Evolutionary conservation across 495 filamentous ascomycete species (phyloP).

Genomic region (Hyaloscypha variabilis): DNA sequence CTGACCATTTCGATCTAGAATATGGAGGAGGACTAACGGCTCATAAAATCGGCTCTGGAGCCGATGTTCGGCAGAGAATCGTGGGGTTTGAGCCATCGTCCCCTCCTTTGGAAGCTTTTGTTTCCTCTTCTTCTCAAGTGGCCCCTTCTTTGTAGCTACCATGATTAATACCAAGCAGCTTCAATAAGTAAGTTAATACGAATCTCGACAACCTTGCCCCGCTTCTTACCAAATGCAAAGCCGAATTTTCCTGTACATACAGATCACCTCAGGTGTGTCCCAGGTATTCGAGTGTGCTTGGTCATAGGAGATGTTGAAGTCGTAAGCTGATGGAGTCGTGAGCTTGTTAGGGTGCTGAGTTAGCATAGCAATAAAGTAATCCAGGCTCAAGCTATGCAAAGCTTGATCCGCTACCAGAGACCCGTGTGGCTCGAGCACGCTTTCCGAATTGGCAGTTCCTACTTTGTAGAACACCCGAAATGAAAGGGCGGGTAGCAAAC

Average conservation of each 20-base stretch:
- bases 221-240: neutral
- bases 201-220: neutral
- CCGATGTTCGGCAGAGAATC: conserved; percentile 18
- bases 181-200: neutral
- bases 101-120: conserved; percentile 2
- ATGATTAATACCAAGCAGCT: neutral
- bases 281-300: too few species aligned
- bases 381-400: too few species aligned
- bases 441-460: too few species aligned
- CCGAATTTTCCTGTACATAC: too few species aligned
- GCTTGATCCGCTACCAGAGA: too few species aligned
- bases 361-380: too few species aligned
- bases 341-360: too few species aligned
- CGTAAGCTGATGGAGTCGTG: too few species aligned
- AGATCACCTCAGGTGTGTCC: too few species aligned
- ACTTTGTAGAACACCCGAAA: too few species aligned
- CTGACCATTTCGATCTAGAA: conserved; percentile 33
- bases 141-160: conserved; percentile 6
- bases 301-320: too few species aligned
- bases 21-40: conserved; percentile 32
- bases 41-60: conserved; percentile 35
- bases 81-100: conserved; percentile 17
- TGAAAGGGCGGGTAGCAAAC: neutral
- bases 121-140: conserved; percentile 15
- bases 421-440: too few species aligned